These are phyloP conservation scores for Auriscalpium vulgare DNA, from an alignment of 768 basidiomycete species.

Conservation along the genomic window DNA sequence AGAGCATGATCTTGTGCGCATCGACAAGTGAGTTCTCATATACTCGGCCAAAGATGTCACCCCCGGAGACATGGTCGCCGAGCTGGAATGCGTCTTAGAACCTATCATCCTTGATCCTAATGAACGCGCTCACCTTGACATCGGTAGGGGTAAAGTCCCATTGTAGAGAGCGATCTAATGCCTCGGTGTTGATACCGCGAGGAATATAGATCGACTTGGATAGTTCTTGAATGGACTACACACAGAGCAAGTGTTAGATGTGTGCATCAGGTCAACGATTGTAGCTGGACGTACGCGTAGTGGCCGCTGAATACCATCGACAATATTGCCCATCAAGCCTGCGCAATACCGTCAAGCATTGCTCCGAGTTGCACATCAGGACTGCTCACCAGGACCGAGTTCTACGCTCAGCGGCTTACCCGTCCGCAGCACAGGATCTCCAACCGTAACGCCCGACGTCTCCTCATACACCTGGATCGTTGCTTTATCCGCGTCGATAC, in stretches of 20 bases:
- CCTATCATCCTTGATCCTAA: not conserved
- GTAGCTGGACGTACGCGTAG: conserved; percentile 51
- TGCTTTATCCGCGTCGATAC: conserved; percentile 95
- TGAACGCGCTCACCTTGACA: conserved; percentile 49
- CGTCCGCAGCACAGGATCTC: conserved; percentile 94
- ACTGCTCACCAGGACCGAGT: conserved; percentile 79
- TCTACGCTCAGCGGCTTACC: conserved; percentile 98
- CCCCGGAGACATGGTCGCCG: conserved; percentile 95
- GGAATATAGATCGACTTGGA: conserved; percentile 99
- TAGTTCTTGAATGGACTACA: conserved; percentile 83
- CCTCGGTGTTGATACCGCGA: conserved; percentile 95
- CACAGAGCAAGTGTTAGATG: not conserved
- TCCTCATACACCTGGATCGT: conserved; percentile 99
- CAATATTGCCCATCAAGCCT: conserved; percentile 99
- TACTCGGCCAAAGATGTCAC: conserved; percentile 91
- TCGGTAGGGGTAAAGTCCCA: conserved; percentile 92
- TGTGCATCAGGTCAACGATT: not conserved
- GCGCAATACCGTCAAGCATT: not conserved
- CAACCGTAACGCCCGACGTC: conserved; percentile 97
- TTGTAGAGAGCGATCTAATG: conserved; percentile 76
- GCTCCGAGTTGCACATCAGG: not conserved
- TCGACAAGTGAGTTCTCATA: conserved; percentile 96
- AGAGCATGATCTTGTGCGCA: conserved; percentile 96
- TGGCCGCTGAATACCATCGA: conserved; percentile 94
- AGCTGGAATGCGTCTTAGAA: conserved; percentile 37